Base-by-base conservation (phyloP, 306 rosid species). In the Geum urbanum region DNA sequence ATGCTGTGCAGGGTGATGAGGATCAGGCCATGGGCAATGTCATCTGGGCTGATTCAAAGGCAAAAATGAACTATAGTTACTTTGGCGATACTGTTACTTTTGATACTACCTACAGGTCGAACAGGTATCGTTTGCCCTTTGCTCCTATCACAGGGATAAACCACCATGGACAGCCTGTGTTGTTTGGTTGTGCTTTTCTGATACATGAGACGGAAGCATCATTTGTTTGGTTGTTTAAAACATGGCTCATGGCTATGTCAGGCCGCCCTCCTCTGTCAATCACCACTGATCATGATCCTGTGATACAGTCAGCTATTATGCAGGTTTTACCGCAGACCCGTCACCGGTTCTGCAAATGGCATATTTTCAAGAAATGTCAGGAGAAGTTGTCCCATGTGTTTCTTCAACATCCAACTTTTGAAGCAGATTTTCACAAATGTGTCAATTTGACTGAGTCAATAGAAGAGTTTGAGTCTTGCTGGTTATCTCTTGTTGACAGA, bases 291-390 rank as follows among this genome's bases (percentile, higher is more conserved):
- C 89, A 88, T 72, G 98, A 94, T 83, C 77, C 91, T 40, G 84
- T 94, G 39, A 91, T 94, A 72, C 90, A 83, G 71, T 85, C 91
- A 10, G 90, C 98, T 62, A 78, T 94, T 53, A 69, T 78, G 61
- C 88, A 90, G 76, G 97, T 94, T 55, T 87, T 94, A 70, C 98
- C 98, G 0, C 84, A 82, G 81, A 84, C 92, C 55, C 97, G 97
- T 40, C 98, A 88, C 72, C 97, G 98, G 19, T 90, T 86, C 89
- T 94, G 98, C 85, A 94, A 94, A 79, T 94, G 98, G 98, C 98
- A 94, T 80, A 88, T 94, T 80, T 94, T 90, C 78, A 94, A 90
- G 77, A 91, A 95, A 76, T 87, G 97, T 59, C 99, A 95, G 85
- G 97, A 95, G 88, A 95, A 87, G 78, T 74, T 94, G 58, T 90